Evolutionary conservation across 306 rosid genomes (phyloP).

Genomic region (Albizia julibrissin): DNA sequence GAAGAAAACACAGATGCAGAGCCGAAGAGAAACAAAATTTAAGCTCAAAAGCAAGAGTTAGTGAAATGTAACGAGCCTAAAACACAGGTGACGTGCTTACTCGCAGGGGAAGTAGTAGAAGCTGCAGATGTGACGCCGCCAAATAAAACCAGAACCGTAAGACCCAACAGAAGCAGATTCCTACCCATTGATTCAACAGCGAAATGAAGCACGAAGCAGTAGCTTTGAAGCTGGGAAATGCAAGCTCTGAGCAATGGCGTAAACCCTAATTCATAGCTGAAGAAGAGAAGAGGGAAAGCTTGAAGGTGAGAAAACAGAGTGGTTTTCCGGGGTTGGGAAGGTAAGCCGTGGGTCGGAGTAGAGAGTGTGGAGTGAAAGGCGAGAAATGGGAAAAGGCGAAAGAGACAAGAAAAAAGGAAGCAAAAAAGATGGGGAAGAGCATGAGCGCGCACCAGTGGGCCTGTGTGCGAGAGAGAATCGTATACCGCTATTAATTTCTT

Average conservation of each 20-base stretch:
- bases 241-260: constrained; percentile 44
- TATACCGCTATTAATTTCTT: constrained; percentile 31
- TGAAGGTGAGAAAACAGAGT: background rate
- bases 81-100: constrained; percentile 49
- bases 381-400: constrained; percentile 31
- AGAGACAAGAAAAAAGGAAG: constrained; percentile 36
- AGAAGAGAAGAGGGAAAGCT: constrained; percentile 9
- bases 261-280: constrained; percentile 51
- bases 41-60: constrained; percentile 27
- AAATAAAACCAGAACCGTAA: constrained; percentile 50
- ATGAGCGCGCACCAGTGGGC: constrained; percentile 12
- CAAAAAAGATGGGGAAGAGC: constrained; percentile 31
- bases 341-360: constrained; percentile 32
- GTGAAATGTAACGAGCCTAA: constrained; percentile 20
- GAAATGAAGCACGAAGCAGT: constrained; percentile 24
- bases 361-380: constrained; percentile 33
- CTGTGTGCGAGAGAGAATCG: constrained; percentile 35
- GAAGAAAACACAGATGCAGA: constrained; percentile 32
- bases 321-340: constrained; percentile 3
- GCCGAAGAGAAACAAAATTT: background rate
- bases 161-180: constrained; percentile 35
- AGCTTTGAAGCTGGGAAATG: constrained; percentile 23
- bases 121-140: constrained; percentile 57
- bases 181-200: constrained; percentile 50
- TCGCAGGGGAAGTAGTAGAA: constrained; percentile 58